Evolutionary conservation across 306 rosid genomes (phyloP).

Genomic region (Senna siamea): DNA sequence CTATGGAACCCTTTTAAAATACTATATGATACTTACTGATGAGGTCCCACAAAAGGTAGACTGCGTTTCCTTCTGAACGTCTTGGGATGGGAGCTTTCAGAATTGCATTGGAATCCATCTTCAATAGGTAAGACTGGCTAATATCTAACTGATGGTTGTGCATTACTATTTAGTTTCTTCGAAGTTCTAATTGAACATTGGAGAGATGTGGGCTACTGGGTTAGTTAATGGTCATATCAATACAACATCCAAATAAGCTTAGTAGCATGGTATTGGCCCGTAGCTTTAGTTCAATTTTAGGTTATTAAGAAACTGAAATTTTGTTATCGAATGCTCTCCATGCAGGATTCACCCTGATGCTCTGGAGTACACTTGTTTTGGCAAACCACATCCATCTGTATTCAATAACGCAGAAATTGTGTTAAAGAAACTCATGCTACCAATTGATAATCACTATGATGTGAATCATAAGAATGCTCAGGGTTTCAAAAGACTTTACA

Average conservation of each 20-base stretch:
- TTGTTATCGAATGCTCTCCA: slow-evolving; percentile 19
- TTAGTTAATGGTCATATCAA: slow-evolving; percentile 15
- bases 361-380: slow-evolving; percentile 70
- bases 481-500: slow-evolving; percentile 67
- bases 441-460: slow-evolving; percentile 30
- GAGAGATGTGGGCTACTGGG: not conserved
- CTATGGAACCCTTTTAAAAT: slow-evolving; percentile 30
- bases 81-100: slow-evolving; percentile 98
- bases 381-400: slow-evolving; percentile 85
- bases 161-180: slow-evolving; percentile 28
- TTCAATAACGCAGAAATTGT: slow-evolving; percentile 80
- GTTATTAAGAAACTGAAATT: slow-evolving; percentile 6
- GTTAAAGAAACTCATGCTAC: slow-evolving; percentile 55
- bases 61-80: slow-evolving; percentile 92
- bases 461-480: slow-evolving; percentile 40
- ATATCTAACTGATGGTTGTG: slow-evolving; percentile 8
- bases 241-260: slow-evolving; percentile 23
- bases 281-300: slow-evolving; percentile 24
- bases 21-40: slow-evolving; percentile 50
- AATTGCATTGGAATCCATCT: slow-evolving; percentile 86
- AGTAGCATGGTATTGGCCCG: not conserved
- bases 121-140: slow-evolving; percentile 62
- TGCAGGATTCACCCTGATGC: slow-evolving; percentile 69
- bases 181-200: not conserved
- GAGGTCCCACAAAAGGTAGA: slow-evolving; percentile 65